These are phyloP conservation scores for Hypsizygus marmoreus DNA, from an alignment of 768 basidiomycete species.

Conservation along the genomic window DNA sequence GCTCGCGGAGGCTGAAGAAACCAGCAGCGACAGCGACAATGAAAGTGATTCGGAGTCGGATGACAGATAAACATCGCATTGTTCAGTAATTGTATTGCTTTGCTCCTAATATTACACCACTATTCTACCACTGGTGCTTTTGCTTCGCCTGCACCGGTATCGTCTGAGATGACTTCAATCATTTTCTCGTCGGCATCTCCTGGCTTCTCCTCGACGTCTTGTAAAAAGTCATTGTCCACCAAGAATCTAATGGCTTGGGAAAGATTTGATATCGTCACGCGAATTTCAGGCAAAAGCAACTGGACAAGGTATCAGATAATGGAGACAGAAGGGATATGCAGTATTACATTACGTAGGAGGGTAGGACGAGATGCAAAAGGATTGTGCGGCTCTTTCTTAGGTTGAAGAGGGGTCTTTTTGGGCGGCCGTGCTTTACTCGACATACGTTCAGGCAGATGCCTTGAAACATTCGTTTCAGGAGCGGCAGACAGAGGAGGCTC, in stretches of 20 bases:
- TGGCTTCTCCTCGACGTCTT: constrained; percentile 75
- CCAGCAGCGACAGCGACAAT: constrained; percentile 35
- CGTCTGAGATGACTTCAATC: constrained; percentile 57
- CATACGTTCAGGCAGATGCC: background rate
- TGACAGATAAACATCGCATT: background rate
- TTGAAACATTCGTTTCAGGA: background rate
- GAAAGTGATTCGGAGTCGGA: constrained; percentile 29
- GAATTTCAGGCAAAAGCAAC: constrained; percentile 85
- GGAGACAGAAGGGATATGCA: background rate
- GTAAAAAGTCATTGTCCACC: constrained; percentile 86
- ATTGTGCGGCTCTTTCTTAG: constrained; percentile 52
- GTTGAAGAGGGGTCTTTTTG: constrained; percentile 14
- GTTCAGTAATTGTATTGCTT: too few relatives aligned
- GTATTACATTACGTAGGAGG: constrained; percentile 72
- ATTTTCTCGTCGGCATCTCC: constrained; percentile 69
- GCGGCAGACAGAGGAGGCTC: too few relatives aligned
- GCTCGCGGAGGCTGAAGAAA: constrained; percentile 38
- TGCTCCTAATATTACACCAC: constrained; percentile 5
- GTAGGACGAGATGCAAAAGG: constrained; percentile 69
- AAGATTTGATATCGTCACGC: constrained; percentile 85
- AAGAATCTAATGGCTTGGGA: constrained; percentile 91
- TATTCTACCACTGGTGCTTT: constrained; percentile 9
- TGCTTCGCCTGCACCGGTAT: constrained; percentile 1
- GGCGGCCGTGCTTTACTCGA: background rate
- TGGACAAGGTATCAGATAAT: constrained; percentile 28